Conservation (phyloP, 176 grass and related monocot genomes). For the Lolium perenne region DNA sequence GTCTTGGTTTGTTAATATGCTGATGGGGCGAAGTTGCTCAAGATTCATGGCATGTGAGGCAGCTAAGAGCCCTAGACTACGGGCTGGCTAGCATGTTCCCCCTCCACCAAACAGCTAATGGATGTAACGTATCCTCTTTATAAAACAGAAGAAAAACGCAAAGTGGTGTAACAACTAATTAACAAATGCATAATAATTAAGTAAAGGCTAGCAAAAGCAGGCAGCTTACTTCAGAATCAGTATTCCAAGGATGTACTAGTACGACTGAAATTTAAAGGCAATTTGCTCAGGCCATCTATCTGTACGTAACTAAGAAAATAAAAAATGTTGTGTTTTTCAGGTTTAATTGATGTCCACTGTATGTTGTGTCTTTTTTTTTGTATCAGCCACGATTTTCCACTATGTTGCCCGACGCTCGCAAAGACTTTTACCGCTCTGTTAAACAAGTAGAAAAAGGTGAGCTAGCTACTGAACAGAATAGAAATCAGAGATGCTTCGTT, state of each 20-base stretch:
- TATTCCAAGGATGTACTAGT: neutral
- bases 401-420: neutral
- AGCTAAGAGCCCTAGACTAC: slow-evolving; percentile 20
- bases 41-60: slow-evolving; percentile 54
- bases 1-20: slow-evolving; percentile 3
- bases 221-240: neutral
- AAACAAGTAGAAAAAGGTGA: neutral
- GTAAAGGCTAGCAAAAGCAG: neutral
- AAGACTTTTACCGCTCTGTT: neutral
- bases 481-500: neutral
- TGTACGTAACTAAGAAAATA: neutral
- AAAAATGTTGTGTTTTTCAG: too few species aligned
- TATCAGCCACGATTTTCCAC: neutral
- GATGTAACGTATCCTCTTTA: neutral
- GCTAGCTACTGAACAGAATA: neutral
- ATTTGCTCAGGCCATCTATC: neutral
- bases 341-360: neutral
- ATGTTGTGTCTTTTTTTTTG: neutral
- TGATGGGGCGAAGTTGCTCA: slow-evolving; percentile 25
- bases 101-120: slow-evolving; percentile 37
- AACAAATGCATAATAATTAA: neutral
- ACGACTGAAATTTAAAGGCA: neutral
- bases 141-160: neutral
- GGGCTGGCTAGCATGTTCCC: slow-evolving; percentile 58
- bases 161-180: neutral